These are phyloP conservation scores for Camellia japonica DNA, from an alignment of 148 eudicot species.

Conservation along the genomic window DNA sequence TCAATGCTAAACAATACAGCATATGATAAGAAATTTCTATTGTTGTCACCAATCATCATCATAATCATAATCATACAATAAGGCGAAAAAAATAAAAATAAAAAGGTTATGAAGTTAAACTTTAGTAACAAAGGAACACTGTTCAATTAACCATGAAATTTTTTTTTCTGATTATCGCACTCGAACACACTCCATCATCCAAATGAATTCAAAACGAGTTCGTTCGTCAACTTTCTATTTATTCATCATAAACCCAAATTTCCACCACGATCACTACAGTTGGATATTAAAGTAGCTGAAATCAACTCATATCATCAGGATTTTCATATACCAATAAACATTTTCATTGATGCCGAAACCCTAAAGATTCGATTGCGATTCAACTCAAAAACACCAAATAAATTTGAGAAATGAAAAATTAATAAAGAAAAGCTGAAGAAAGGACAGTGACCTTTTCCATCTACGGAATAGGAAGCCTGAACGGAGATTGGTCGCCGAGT, in stretches of 20 bases:
- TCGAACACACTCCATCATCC: neutral
- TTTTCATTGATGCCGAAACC: neutral
- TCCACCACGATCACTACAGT: neutral
- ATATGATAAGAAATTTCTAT: too few species aligned
- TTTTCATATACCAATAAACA: too few species aligned
- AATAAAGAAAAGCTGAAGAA: neutral
- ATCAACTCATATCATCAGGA: neutral
- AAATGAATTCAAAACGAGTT: neutral
- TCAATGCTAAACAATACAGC: too few species aligned
- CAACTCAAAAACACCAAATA: neutral
- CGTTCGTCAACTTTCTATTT: too few species aligned
- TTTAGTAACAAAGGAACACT: too few species aligned
- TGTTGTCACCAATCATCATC: too few species aligned
- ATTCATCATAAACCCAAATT: neutral
- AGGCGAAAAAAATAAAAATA: too few species aligned
- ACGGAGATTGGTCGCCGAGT: slow-evolving; percentile 40
- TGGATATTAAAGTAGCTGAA: neutral
- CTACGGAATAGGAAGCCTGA: slow-evolving; percentile 35
- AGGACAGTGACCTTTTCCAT: slow-evolving; percentile 36
- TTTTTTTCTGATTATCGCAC: too few species aligned
- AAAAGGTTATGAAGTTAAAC: too few species aligned
- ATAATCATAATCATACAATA: too few species aligned
- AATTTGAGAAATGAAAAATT: neutral
- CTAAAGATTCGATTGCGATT: neutral
- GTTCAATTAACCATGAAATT: too few species aligned